Percentiles rank a stretch among this genome's conserved stretches.
Conservation (phyloP, 2,329 filamentous ascomycete genomes). For the Chaetomium olivaceum region DNA sequence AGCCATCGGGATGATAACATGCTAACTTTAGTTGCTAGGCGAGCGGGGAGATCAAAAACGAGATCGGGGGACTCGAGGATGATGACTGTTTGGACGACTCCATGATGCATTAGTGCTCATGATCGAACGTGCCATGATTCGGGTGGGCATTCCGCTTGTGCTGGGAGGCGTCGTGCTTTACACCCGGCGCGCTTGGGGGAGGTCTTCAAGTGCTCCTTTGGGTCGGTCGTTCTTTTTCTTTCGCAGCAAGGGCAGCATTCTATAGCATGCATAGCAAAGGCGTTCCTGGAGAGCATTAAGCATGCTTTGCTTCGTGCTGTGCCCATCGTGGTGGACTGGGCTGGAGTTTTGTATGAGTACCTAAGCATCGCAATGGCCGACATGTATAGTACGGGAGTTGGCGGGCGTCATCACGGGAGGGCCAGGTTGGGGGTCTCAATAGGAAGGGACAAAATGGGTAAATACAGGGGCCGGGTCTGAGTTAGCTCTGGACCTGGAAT, state of each 20-base stretch:
- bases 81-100: slow-evolving; percentile 70
- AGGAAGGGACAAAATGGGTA: slow-evolving; percentile 17
- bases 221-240: slow-evolving; percentile 16
- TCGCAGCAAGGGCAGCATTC: slow-evolving; percentile 18
- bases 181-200: slow-evolving; percentile 9
- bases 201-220: slow-evolving; percentile 11
- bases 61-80: slow-evolving; percentile 88
- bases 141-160: slow-evolving; percentile 1
- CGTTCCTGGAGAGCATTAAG: slow-evolving; percentile 28
- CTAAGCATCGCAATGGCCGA: slow-evolving; percentile 34
- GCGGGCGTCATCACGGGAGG: slow-evolving; percentile 9
- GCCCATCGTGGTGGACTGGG: background rate
- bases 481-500: slow-evolving; percentile 2
- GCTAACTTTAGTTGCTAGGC: slow-evolving; percentile 58
- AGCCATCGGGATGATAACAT: background rate
- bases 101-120: slow-evolving; percentile 53
- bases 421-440: background rate
- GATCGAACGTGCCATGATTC: slow-evolving; percentile 22
- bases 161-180: background rate
- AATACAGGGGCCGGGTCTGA: slow-evolving; percentile 13
- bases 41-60: slow-evolving; percentile 91
- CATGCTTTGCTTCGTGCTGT: slow-evolving; percentile 15
- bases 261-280: slow-evolving; percentile 32
- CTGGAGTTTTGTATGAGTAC: slow-evolving; percentile 35
- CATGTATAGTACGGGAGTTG: slow-evolving; percentile 32